A percentile compares a stretch with the other conserved stretches of the same genome.
Evolutionary conservation across 768 basidiomycete genomes (phyloP).

Genomic region (Coprinopsis cinerea): DNA sequence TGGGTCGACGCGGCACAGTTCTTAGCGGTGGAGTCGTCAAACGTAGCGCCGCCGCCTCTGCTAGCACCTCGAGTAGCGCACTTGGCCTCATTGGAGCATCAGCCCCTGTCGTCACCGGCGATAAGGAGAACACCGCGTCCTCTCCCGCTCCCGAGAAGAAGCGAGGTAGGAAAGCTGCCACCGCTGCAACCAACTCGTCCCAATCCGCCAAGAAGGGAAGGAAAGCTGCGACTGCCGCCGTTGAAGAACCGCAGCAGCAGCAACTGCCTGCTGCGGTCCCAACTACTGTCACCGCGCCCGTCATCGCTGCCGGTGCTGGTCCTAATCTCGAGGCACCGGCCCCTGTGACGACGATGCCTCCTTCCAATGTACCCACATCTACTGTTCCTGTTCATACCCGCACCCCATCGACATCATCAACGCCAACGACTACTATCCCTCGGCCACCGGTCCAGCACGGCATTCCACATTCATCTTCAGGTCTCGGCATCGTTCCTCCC

Average conservation of each 20-base stretch:
- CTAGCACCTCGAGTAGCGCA: constrained; percentile 7
- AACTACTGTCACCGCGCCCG: too few relatives aligned
- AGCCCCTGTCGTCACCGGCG: constrained; percentile 9
- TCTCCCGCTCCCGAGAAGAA: background rate
- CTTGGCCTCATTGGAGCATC: background rate
- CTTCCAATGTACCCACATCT: too few relatives aligned
- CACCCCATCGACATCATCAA: background rate
- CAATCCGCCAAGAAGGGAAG: too few relatives aligned
- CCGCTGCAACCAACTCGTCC: background rate
- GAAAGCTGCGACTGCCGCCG: too few relatives aligned
- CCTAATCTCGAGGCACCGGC: too few relatives aligned
- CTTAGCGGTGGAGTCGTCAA: constrained; percentile 71
- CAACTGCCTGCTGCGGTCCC: too few relatives aligned
- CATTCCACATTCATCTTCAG: constrained; percentile 1
- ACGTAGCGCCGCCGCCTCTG: constrained; percentile 28
- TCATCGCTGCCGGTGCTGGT: too few relatives aligned
- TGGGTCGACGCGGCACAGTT: constrained; percentile 55
- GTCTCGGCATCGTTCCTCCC: constrained; percentile 17
- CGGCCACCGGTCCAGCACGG: background rate
- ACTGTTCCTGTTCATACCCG: too few relatives aligned
- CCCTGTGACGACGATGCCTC: too few relatives aligned
- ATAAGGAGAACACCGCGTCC: constrained; percentile 31
- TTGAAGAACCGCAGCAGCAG: too few relatives aligned
- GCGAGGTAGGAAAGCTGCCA: background rate
- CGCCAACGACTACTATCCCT: background rate